Conservation (phyloP, 78 protist species). For the Dictyostelium capitatum region DNA sequence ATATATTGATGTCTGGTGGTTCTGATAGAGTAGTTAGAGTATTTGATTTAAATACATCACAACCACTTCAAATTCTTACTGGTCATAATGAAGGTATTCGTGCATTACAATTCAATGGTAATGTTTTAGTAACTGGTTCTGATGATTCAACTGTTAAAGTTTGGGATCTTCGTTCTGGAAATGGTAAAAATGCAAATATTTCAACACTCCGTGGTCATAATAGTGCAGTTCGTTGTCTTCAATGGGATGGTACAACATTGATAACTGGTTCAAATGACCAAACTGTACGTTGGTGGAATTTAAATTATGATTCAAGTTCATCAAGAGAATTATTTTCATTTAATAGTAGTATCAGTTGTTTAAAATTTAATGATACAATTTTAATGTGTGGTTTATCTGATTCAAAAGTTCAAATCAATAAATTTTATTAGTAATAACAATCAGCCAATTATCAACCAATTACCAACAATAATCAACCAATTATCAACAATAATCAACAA, state of each 20-base stretch:
- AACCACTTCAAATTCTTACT: not conserved
- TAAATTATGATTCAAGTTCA: slow-evolving; percentile 6
- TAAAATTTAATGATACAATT: slow-evolving; percentile 9
- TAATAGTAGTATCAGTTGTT: slow-evolving; percentile 30
- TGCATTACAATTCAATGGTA: slow-evolving; percentile 60
- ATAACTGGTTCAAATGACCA: slow-evolving; percentile 68
- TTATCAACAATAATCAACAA: not conserved
- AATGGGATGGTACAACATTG: slow-evolving; percentile 43
- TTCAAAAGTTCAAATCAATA: slow-evolving; percentile 51
- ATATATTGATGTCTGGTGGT: slow-evolving; percentile 55
- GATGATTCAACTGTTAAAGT: slow-evolving; percentile 50
- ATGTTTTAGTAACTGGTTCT: slow-evolving; percentile 73
- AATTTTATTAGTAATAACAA: slow-evolving; percentile 22
- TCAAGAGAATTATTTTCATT: slow-evolving; percentile 33
- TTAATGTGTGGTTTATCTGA: slow-evolving; percentile 57
- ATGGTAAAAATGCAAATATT: not conserved
- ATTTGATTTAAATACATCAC: slow-evolving; percentile 51
- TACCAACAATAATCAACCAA: not conserved
- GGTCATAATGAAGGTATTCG: slow-evolving; percentile 76
- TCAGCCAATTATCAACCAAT: no score
- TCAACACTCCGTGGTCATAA: slow-evolving; percentile 28
- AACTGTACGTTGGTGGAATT: slow-evolving; percentile 51
- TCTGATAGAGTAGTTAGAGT: slow-evolving; percentile 59
- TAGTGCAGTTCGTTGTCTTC: slow-evolving; percentile 54
- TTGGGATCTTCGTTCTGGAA: slow-evolving; percentile 64